A percentile compares a stretch with the other conserved stretches of the same genome.
phyloP scores from a whole-genome alignment of 169 alveolate species.

The Plasmodium gonderi region DNA sequence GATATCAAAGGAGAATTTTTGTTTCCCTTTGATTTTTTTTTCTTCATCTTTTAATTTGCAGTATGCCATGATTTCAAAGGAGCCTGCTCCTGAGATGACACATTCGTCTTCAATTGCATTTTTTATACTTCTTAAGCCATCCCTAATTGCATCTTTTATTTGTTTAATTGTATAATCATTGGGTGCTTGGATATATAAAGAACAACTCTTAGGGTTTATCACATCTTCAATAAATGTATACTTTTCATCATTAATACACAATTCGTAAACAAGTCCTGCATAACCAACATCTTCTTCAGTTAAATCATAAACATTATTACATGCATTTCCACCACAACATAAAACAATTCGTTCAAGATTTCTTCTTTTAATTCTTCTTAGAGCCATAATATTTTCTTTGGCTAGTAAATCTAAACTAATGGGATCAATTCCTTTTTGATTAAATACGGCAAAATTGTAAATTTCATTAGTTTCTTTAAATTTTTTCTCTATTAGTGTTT shows the following conservation, averaged over 20 bases:
- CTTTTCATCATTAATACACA: slow-evolving; percentile 97
- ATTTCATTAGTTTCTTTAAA: slow-evolving; percentile 82
- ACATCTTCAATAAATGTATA: slow-evolving; percentile 99
- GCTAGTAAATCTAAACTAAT: slow-evolving; percentile 98
- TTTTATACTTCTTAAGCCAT: slow-evolving; percentile 97
- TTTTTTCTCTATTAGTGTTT: slow-evolving; percentile 88
- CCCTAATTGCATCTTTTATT: slow-evolving; percentile 97
- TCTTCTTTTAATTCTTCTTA: slow-evolving; percentile 97
- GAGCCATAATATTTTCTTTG: slow-evolving; percentile 96
- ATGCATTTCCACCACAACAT: slow-evolving; percentile 99
- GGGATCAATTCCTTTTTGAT: slow-evolving; percentile 99
- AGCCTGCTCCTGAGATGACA: slow-evolving; percentile 99
- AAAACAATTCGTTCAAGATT: slow-evolving; percentile 98
- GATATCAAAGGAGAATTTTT: slow-evolving; percentile 95
- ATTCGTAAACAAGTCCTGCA: slow-evolving; percentile 96
- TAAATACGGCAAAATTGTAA: slow-evolving; percentile 94
- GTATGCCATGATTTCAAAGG: slow-evolving; percentile 95
- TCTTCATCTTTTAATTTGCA: slow-evolving; percentile 86
- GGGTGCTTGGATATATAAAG: slow-evolving; percentile 97
- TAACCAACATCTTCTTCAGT: slow-evolving; percentile 96
- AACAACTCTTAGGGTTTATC: slow-evolving; percentile 95
- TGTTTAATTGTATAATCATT: slow-evolving; percentile 96
- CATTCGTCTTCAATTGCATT: slow-evolving; percentile 95
- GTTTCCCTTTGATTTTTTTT: slow-evolving; percentile 94
- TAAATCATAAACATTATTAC: slow-evolving; percentile 97